Conservation (phyloP, 768 basidiomycete species). For the Cantharellus cinnabarinus region DNA sequence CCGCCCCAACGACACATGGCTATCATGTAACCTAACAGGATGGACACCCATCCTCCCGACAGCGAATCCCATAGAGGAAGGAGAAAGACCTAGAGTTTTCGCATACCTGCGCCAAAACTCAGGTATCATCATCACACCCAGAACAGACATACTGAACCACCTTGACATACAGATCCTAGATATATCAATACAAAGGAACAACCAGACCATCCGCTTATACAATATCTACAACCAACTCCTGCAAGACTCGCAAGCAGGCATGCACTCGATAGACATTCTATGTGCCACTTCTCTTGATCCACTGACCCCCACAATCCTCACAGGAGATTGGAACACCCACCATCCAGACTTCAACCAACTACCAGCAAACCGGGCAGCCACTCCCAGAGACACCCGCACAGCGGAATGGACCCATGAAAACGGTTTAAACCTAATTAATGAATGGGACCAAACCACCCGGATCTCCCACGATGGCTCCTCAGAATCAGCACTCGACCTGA, state of each 20-base stretch:
- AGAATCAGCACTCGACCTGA: neutral
- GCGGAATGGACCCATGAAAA: neutral
- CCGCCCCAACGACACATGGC: neutral
- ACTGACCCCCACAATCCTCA: constrained; percentile 8
- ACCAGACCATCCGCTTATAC: constrained; percentile 10
- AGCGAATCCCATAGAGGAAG: neutral
- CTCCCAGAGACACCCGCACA: neutral
- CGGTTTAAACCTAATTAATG: neutral
- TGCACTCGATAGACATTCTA: neutral
- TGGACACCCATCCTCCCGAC: neutral
- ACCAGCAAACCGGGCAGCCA: neutral
- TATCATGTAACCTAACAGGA: neutral
- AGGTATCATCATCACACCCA: neutral
- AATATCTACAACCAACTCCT: constrained; percentile 13
- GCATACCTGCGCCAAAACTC: neutral
- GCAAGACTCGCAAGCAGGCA: neutral
- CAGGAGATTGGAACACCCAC: constrained; percentile 15
- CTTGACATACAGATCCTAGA: neutral
- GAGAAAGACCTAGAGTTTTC: neutral
- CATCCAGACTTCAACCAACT: constrained; percentile 4
- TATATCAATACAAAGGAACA: neutral
- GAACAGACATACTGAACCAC: neutral
- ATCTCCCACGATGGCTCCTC: neutral
- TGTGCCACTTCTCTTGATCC: neutral
- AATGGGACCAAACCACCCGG: neutral